These are phyloP conservation scores for Raphanus hybrid DNA, from an alignment of 441 rosid species.

Conservation along the genomic window DNA sequence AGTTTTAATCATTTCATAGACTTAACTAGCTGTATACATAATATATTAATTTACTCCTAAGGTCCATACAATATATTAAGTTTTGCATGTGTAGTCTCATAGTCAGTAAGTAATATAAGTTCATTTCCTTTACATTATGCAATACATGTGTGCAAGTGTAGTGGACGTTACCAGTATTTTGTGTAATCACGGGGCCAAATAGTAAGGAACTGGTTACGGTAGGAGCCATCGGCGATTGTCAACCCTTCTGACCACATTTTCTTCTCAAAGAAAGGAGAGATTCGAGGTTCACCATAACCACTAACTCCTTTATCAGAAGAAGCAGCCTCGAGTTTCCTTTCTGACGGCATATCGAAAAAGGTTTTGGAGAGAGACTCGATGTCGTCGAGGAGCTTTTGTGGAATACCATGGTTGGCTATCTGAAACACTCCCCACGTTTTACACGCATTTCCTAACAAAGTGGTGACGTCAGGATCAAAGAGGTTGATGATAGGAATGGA, in stretches of 20 bases:
- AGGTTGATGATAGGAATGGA: conserved; percentile 79
- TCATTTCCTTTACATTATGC: not conserved
- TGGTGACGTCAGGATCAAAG: conserved; percentile 53
- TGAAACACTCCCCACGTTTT: conserved; percentile 85
- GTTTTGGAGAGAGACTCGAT: conserved; percentile 47
- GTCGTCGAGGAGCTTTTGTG: conserved; percentile 49
- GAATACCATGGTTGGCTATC: conserved; percentile 72
- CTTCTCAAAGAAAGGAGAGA: conserved; percentile 74
- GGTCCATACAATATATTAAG: not conserved
- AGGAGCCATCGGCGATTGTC: conserved; percentile 69
- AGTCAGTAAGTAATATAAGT: not conserved
- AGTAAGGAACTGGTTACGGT: conserved; percentile 65
- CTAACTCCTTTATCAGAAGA: conserved; percentile 63
- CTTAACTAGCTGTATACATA: not conserved
- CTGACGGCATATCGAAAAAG: conserved; percentile 68
- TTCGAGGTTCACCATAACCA: conserved; percentile 79
- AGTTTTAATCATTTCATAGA: not conserved
- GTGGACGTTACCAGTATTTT: conserved; percentile 58
- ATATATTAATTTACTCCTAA: not conserved
- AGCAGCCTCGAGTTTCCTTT: conserved; percentile 71
- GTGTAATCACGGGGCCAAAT: conserved; percentile 77
- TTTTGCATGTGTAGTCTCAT: not conserved
- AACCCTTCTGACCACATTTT: conserved; percentile 97
- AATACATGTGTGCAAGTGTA: conserved; percentile 8
- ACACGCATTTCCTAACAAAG: conserved; percentile 72